Percentiles rank a stretch among this genome's conserved stretches.
phyloP scores from a whole-genome alignment of 176 grass and related monocot genomes.

The Otatea glauca region DNA sequence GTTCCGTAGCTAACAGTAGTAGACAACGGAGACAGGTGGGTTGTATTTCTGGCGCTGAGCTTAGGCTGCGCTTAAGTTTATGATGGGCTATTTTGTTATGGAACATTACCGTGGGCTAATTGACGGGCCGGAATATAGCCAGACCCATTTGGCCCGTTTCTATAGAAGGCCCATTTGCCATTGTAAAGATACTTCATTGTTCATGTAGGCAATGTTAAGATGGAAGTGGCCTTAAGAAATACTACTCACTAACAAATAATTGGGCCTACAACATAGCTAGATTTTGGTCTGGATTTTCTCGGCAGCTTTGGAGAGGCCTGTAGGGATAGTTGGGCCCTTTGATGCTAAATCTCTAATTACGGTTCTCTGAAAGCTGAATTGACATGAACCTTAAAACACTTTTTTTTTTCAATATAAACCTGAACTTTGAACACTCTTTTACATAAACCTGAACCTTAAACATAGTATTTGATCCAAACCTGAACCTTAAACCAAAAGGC shows the following conservation, averaged over 20 bases:
- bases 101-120: background rate
- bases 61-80: too few species aligned
- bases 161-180: background rate
- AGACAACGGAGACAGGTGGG: too few species aligned
- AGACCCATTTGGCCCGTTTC: background rate
- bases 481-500: background rate
- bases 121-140: background rate
- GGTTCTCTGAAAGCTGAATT: background rate
- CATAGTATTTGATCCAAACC: background rate
- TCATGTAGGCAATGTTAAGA: background rate
- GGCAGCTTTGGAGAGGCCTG: background rate
- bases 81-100: background rate
- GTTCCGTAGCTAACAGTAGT: too few species aligned
- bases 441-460: background rate
- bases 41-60: background rate
- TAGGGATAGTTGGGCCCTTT: background rate
- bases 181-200: background rate
- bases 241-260: background rate
- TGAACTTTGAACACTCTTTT: background rate
- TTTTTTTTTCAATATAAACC: too few species aligned
- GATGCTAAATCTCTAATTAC: background rate
- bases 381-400: too few species aligned
- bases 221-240: background rate
- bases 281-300: background rate
- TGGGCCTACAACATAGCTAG: fast-evolving